These are phyloP conservation scores for Dactylellina sp. DNA, from an alignment of 2,329 filamentous ascomycete genomes.

Conservation along the genomic window DNA sequence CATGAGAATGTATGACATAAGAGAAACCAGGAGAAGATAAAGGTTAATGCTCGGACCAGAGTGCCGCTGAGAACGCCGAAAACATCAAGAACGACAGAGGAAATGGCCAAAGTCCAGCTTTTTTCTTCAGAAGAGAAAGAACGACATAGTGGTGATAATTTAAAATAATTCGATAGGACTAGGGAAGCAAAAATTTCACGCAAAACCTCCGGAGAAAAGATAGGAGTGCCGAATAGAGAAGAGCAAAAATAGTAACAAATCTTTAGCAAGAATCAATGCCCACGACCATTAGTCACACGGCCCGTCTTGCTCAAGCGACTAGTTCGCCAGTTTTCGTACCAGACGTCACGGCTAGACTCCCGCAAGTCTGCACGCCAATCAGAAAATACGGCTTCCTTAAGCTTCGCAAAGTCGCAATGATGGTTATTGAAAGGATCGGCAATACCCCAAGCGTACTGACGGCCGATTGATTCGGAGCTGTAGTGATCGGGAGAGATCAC, in stretches of 20 bases:
- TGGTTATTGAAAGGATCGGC: slow-evolving; percentile 90
- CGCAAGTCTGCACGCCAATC: slow-evolving; percentile 94
- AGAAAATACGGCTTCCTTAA: slow-evolving; percentile 91
- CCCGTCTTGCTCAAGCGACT: slow-evolving; percentile 51
- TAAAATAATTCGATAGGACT: background rate
- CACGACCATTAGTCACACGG: slow-evolving; percentile 33
- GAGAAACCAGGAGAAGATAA: slow-evolving; percentile 34
- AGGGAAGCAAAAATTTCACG: background rate
- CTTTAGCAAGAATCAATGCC: slow-evolving; percentile 16
- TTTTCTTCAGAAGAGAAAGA: slow-evolving; percentile 27
- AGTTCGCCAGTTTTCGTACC: slow-evolving; percentile 95
- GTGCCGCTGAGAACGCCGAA: slow-evolving; percentile 54
- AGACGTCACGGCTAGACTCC: slow-evolving; percentile 88
- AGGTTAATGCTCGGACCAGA: slow-evolving; percentile 52
- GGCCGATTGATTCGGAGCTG: slow-evolving; percentile 78
- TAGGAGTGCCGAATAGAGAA: background rate
- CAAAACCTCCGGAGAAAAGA: background rate
- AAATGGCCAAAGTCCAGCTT: slow-evolving; percentile 50
- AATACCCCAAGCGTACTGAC: slow-evolving; percentile 95
- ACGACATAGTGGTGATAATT: slow-evolving; percentile 6
- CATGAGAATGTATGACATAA: slow-evolving; percentile 28
- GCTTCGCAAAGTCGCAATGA: slow-evolving; percentile 91
- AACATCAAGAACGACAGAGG: slow-evolving; percentile 42
- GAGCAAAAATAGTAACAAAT: background rate
- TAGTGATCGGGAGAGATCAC: slow-evolving; percentile 95